phyloP scores from a whole-genome alignment of 75 land plant genomes.

The Selaginella moellendorffii region DNA sequence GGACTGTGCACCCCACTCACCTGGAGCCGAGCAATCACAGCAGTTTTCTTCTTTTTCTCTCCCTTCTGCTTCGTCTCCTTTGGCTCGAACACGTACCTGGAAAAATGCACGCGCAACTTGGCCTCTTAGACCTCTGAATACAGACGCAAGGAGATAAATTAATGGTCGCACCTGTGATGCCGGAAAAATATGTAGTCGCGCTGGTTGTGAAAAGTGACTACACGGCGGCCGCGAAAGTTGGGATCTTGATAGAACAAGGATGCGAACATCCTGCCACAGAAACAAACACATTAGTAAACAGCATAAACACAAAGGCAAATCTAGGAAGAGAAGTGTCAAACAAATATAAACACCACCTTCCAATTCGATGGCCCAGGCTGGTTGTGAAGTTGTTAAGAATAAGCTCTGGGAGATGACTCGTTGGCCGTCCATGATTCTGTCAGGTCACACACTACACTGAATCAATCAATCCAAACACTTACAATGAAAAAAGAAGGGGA shows the following conservation, averaged over 20 bases:
- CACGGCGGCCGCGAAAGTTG: slow-evolving; percentile 76
- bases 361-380: slow-evolving; percentile 71
- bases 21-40: slow-evolving; percentile 63
- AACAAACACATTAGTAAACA: neutral
- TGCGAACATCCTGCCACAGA: slow-evolving; percentile 56
- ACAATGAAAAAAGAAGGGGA: too few species aligned
- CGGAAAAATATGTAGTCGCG: slow-evolving; percentile 93
- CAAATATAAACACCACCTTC: slow-evolving; percentile 33
- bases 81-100: slow-evolving; percentile 65
- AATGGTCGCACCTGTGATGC: slow-evolving; percentile 84
- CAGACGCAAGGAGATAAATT: too few species aligned
- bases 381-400: slow-evolving; percentile 84
- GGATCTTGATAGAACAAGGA: slow-evolving; percentile 82
- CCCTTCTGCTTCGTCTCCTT: slow-evolving; percentile 45
- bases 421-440: slow-evolving; percentile 87
- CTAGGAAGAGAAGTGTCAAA: neutral
- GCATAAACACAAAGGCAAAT: too few species aligned
- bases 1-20: slow-evolving; percentile 22
- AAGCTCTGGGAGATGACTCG: slow-evolving; percentile 73
- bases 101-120: neutral
- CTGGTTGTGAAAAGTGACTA: slow-evolving; percentile 91
- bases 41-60: slow-evolving; percentile 15
- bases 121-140: too few species aligned
- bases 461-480: neutral
- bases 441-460: neutral